These are phyloP conservation scores for Magnusiomyces tetraspermus DNA, from an alignment of 1,139 yeast species.

Conservation along the genomic window DNA sequence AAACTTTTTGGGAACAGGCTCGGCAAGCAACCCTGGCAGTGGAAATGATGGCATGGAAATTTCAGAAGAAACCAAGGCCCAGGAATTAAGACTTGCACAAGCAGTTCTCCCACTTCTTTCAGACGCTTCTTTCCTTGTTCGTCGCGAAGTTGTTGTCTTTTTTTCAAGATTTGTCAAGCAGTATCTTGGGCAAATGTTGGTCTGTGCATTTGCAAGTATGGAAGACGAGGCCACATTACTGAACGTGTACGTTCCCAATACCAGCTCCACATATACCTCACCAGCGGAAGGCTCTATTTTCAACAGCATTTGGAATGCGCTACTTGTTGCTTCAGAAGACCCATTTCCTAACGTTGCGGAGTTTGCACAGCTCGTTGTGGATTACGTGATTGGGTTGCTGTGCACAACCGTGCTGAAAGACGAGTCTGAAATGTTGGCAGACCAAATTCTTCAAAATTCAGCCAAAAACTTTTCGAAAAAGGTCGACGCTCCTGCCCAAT, in stretches of 20 bases:
- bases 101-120: slow-evolving; percentile 45
- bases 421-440: slow-evolving; percentile 16
- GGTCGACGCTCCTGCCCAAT: not conserved
- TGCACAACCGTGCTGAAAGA: slow-evolving; percentile 49
- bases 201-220: slow-evolving; percentile 78
- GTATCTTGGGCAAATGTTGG: slow-evolving; percentile 66
- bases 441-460: slow-evolving; percentile 9
- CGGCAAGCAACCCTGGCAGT: too few relatives aligned
- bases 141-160: slow-evolving; percentile 75
- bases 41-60: slow-evolving; percentile 19
- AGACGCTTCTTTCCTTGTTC: slow-evolving; percentile 84
- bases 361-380: slow-evolving; percentile 67
- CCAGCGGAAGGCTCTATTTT: slow-evolving; percentile 49
- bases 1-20: slow-evolving; percentile 50
- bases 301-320: slow-evolving; percentile 78
- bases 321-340: slow-evolving; percentile 74
- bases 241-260: slow-evolving; percentile 42
- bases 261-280: slow-evolving; percentile 40
- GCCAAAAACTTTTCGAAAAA: slow-evolving; percentile 1
- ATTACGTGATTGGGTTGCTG: slow-evolving; percentile 57
- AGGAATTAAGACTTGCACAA: slow-evolving; percentile 39
- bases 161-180: slow-evolving; percentile 65
- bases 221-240: slow-evolving; percentile 69
- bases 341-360: slow-evolving; percentile 78
- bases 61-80: slow-evolving; percentile 31